Percentiles rank a stretch among this genome's conserved stretches.
These are phyloP conservation scores for Avena insularis DNA, from an alignment of 176 grass and related monocot species.

Conservation along the genomic window DNA sequence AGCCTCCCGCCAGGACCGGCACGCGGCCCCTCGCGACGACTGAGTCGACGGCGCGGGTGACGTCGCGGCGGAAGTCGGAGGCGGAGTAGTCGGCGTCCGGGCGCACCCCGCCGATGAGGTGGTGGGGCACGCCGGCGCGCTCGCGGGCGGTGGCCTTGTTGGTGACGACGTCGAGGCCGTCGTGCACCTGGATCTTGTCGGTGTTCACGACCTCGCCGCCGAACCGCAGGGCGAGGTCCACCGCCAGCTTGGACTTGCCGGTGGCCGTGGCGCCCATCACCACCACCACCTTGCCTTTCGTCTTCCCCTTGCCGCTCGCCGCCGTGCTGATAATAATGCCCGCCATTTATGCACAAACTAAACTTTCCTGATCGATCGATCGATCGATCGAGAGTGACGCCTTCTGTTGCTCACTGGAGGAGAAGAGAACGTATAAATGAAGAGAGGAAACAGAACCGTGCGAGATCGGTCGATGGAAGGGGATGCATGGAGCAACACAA, in stretches of 20 bases:
- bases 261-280: slow-evolving; percentile 15
- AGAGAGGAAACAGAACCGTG: background rate
- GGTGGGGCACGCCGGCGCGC: background rate
- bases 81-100: background rate
- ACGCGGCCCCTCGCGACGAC: slow-evolving; percentile 11
- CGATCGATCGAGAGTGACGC: background rate
- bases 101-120: slow-evolving; percentile 1
- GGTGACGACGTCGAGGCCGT: background rate
- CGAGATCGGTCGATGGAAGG: background rate
- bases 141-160: slow-evolving; percentile 21
- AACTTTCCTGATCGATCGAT: background rate
- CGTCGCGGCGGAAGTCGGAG: background rate
- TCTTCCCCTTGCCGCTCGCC: background rate
- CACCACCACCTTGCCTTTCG: background rate
- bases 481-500: background rate
- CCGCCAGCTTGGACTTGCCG: slow-evolving; percentile 19
- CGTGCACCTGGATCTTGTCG: slow-evolving; percentile 10
- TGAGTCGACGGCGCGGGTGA: background rate
- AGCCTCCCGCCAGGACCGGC: slow-evolving; percentile 40
- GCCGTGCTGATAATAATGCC: background rate
- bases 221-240: background rate
- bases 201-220: background rate
- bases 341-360: background rate
- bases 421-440: background rate
- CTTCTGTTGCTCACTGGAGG: background rate